Conservation (phyloP, 768 basidiomycete genomes). For the Kwoniella sp. region DNA sequence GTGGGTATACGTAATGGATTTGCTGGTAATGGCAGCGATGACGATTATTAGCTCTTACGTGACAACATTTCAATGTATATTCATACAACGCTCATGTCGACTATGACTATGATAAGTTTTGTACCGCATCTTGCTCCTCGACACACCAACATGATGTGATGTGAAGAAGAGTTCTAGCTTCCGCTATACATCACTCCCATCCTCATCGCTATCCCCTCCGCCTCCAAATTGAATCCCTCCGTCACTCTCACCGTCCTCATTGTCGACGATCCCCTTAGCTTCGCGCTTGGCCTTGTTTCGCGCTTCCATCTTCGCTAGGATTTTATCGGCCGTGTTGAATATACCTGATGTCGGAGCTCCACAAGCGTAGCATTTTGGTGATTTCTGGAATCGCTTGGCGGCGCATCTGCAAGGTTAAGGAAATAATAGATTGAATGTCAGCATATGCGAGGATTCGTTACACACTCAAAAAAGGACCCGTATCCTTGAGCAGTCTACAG, state of each 20-base stretch:
- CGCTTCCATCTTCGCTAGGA: slow-evolving; percentile 82
- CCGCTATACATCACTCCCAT: slow-evolving; percentile 29
- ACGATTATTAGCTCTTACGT: slow-evolving; percentile 33
- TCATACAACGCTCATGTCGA: slow-evolving; percentile 5
- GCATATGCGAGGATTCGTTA: neutral
- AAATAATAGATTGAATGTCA: neutral
- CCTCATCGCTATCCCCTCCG: slow-evolving; percentile 31
- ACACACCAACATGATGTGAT: too few species aligned
- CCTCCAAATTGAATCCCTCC: slow-evolving; percentile 52
- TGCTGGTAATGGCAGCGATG: slow-evolving; percentile 24
- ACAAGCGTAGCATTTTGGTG: slow-evolving; percentile 87
- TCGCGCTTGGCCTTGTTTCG: slow-evolving; percentile 63
- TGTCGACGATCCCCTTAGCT: slow-evolving; percentile 57
- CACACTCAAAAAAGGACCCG: too few species aligned
- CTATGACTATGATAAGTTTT: neutral
- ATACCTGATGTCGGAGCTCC: slow-evolving; percentile 90
- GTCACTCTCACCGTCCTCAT: slow-evolving; percentile 39
- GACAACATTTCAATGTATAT: neutral
- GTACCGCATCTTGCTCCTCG: neutral
- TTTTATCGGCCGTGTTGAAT: slow-evolving; percentile 89
- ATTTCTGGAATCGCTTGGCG: slow-evolving; percentile 89
- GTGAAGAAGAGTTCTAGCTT: too few species aligned
- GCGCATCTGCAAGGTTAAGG: slow-evolving; percentile 67
- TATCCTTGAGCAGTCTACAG: too few species aligned
- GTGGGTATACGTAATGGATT: slow-evolving; percentile 46